These are phyloP conservation scores for Ustilago crameri DNA, from an alignment of 1,284 basidiomycete genomes.

Conservation along the genomic window DNA sequence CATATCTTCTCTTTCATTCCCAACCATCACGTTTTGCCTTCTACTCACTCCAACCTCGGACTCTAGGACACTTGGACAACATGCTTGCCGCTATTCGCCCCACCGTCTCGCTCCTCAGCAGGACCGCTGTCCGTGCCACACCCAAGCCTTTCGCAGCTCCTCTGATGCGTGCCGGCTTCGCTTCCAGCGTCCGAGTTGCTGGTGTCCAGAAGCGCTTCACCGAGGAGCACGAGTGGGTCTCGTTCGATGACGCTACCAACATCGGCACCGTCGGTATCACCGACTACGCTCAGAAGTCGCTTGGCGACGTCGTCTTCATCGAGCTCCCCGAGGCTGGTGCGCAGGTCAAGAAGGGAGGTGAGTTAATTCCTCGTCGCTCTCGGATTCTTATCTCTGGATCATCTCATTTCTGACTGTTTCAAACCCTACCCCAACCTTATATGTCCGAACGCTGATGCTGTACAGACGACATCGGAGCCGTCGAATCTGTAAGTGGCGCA, in stretches of 20 bases:
- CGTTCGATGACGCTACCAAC: conserved; percentile 81
- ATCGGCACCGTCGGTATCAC: conserved; percentile 90
- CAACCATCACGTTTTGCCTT: conserved; percentile 10
- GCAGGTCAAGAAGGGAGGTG: conserved; percentile 81
- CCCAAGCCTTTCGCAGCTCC: conserved; percentile 34
- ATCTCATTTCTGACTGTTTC: too few relatives aligned
- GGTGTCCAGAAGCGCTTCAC: conserved; percentile 71
- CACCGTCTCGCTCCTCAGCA: conserved; percentile 22
- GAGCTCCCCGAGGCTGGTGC: conserved; percentile 83
- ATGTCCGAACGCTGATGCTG: too few relatives aligned
- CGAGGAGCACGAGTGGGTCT: conserved; percentile 88
- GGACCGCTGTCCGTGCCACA: conserved; percentile 31
- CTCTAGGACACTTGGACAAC: not conserved
- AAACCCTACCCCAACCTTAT: too few relatives aligned
- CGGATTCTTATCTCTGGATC: not conserved
- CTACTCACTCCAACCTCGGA: not conserved
- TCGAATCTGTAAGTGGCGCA: conserved; percentile 78
- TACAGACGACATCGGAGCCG: conserved; percentile 88
- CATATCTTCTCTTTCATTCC: not conserved
- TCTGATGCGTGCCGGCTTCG: conserved; percentile 33
- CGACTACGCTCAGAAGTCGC: conserved; percentile 87
- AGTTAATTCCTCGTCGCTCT: conserved; percentile 39
- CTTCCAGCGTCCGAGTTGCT: conserved; percentile 28
- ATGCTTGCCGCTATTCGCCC: conserved; percentile 43
- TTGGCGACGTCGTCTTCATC: conserved; percentile 98